A percentile compares a stretch with the other conserved stretches of the same genome.
Conservation (phyloP, 2,329 filamentous ascomycete genomes). For the Nectriaceae sp. region DNA sequence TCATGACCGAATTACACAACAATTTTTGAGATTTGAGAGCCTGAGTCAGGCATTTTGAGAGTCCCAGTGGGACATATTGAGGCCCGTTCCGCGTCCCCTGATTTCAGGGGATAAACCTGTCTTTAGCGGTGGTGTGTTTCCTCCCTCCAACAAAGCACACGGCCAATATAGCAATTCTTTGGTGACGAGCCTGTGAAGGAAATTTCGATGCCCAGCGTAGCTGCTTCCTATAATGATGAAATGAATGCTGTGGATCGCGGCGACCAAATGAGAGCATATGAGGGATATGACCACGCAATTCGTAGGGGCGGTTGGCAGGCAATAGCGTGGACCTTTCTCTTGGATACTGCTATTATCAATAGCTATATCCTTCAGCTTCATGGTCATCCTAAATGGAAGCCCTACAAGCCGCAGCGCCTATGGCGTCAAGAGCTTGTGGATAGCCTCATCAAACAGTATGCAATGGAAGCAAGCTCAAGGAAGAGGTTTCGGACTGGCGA, state of each 20-base stretch:
- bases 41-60: too few relatives aligned
- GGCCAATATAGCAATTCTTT: conserved; percentile 11
- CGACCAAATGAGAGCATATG: conserved; percentile 8
- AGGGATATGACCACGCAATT: conserved; percentile 7
- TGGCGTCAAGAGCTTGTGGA: conserved; percentile 8
- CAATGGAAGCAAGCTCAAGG: background rate
- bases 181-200: conserved; percentile 6
- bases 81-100: too few relatives aligned
- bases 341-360: conserved; percentile 12
- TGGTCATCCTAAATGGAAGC: background rate
- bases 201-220: conserved; percentile 4
- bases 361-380: conserved; percentile 8
- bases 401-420: background rate
- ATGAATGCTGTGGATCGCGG: conserved; percentile 15
- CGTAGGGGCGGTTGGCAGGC: conserved; percentile 11
- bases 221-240: conserved; percentile 10
- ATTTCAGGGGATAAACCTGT: too few relatives aligned
- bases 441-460: conserved; percentile 4
- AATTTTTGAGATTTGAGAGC: too few relatives aligned
- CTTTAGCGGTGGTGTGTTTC: too few relatives aligned
- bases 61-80: too few relatives aligned
- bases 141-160: conserved; percentile 1
- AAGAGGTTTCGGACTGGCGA: conserved; percentile 6
- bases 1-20: background rate
- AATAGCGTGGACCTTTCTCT: conserved; percentile 16